A percentile compares a stretch with the other conserved stretches of the same genome.
phyloP scores from a whole-genome alignment of 441 rosid genomes.

The Populus trichocarpa region DNA sequence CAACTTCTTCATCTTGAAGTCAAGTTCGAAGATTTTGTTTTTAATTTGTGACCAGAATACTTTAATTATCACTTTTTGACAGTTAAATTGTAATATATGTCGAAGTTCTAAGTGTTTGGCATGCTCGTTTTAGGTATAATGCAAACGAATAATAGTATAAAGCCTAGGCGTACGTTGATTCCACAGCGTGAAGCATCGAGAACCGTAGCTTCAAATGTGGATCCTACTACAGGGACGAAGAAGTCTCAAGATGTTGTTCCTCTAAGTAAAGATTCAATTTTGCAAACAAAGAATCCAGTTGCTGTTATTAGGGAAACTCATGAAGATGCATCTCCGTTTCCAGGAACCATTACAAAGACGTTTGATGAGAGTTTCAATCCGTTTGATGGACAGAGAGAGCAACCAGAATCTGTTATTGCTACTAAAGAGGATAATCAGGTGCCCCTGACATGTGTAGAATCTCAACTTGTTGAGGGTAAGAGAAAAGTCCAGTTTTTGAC shows the following conservation, averaged over 20 bases:
- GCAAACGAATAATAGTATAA: conserved; percentile 46
- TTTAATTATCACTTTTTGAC: too few species aligned
- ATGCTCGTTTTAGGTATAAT: conserved; percentile 45
- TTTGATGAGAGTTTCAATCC: conserved; percentile 41
- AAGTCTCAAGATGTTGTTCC: conserved; percentile 42
- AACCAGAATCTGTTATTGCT: conserved; percentile 26
- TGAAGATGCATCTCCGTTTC: conserved; percentile 56
- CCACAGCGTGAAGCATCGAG: conserved; percentile 48
- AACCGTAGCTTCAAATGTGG: conserved; percentile 24
- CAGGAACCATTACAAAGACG: conserved; percentile 38
- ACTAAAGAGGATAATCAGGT: conserved; percentile 33
- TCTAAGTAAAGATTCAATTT: conserved; percentile 34
- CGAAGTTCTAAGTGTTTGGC: conserved; percentile 7
- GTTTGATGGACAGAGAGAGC: conserved; percentile 32
- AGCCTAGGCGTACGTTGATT: conserved; percentile 58
- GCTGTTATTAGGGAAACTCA: conserved; percentile 42
- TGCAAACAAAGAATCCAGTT: conserved; percentile 29
- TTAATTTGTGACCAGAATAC: not conserved
- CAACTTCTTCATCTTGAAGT: not conserved
- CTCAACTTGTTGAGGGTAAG: conserved; percentile 37
- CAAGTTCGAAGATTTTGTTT: too few species aligned
- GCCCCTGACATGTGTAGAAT: conserved; percentile 28
- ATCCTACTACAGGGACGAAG: conserved; percentile 25
- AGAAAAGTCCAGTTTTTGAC: conserved; percentile 54
- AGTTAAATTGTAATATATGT: not conserved